Evolutionary conservation across 2,329 filamentous ascomycete species (phyloP).

Genomic region (Stagonosporopsis rhizophila): DNA sequence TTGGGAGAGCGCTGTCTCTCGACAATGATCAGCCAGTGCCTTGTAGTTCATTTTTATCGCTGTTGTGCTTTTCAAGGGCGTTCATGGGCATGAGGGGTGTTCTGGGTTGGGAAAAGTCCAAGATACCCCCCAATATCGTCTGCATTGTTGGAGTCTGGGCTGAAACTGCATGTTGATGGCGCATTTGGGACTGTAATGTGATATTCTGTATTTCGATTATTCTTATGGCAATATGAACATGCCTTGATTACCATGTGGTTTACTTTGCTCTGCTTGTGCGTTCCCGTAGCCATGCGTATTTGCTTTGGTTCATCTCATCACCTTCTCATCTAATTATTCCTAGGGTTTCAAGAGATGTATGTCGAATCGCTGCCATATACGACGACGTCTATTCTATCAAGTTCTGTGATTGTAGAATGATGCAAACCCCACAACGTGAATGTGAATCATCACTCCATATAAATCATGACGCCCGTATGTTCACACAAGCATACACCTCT

Average conservation of each 20-base stretch:
- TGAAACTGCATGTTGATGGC: conserved; percentile 2
- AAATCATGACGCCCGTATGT: background rate
- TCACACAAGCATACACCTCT: background rate
- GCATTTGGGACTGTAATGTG: background rate
- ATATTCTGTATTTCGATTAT: background rate
- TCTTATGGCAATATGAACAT: background rate
- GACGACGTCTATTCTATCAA: background rate
- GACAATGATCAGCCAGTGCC: background rate
- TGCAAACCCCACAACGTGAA: background rate
- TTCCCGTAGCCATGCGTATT: background rate
- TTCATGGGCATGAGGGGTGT: conserved; percentile 16
- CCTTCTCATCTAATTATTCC: no score
- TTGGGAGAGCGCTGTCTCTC: background rate
- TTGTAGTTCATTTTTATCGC: background rate
- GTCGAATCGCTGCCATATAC: no score
- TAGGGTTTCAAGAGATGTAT: no score
- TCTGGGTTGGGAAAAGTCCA: conserved; percentile 19
- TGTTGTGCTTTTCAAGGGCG: conserved; percentile 1
- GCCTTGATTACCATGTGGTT: background rate
- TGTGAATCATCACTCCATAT: background rate
- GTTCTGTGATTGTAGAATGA: background rate
- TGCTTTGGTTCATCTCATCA: no score
- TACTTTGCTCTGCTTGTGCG: no score
- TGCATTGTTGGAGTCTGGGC: conserved; percentile 10
- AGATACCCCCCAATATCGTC: conserved; percentile 18